Base-by-base conservation (phyloP, 2,329 filamentous ascomycete genomes). In the Penicillium oxalicum region DNA sequence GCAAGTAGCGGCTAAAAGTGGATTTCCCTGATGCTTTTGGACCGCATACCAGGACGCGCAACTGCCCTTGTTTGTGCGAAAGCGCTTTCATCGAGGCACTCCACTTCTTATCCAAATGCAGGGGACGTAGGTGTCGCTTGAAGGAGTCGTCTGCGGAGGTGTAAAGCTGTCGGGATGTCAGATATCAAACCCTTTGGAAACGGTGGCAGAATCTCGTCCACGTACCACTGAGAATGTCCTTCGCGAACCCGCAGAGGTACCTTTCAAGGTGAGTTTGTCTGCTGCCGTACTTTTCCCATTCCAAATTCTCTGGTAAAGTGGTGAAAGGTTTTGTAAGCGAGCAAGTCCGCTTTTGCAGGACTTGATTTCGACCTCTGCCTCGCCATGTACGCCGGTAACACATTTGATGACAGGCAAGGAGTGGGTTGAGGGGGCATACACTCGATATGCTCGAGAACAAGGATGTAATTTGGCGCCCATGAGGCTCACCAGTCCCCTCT, bases 21-120 rank as follows among this genome's bases (percentile, higher is more conserved):
- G 80, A 83, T 60, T 83, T 82, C 25, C 81, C 81, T 25, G 78
- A 75, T 0, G 70, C 74, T 53, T 81, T 77, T 6, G 76, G 70
- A 5, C 81, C 81, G 47, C 77, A 76, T 5, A 81, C 64, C 43
- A 83, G 61, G 6, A 77, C 71, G 48, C 62, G 63, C 44, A 65
- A 64, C 54, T 53, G 62, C 47, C 61, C 70, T 54, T 61, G 69
- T 56, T 59, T 72, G 51, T 62, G 68, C 44, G 67, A 74, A 44
- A 70, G 66, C 32, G 67, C 67, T 60, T 70, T 75, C 56, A 70
- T 75, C 11, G 66, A 64, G 7, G 64, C 58, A 45, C 69, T 72
- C 71, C 71, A 74, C 60, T 71, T 66, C 44, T 69, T 71, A 18
- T 71, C 66, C 24, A 72, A 60, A 55, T 74, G 70, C 11, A 74